phyloP scores from a whole-genome alignment of 1,139 yeast genomes.

The Barnettozyma hawaiiensis region DNA sequence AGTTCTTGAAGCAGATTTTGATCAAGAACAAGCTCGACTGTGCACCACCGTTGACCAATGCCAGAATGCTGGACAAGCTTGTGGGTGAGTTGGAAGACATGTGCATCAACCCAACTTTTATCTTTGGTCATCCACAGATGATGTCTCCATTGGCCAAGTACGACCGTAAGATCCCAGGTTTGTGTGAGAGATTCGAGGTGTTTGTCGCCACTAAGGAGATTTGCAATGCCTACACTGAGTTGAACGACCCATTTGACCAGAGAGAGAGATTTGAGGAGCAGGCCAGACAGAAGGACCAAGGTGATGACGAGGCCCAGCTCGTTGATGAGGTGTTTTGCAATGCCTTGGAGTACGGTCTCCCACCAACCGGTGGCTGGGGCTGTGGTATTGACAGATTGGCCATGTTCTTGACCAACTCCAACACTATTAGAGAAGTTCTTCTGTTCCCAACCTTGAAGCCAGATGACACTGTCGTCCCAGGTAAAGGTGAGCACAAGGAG shows the following conservation, averaged over 20 bases:
- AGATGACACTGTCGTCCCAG: constrained; percentile 40
- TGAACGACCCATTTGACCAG: constrained; percentile 98
- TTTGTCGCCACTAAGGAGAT: constrained; percentile 98
- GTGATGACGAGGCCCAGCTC: constrained; percentile 98
- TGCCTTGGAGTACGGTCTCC: constrained; percentile 96
- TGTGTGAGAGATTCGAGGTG: constrained; percentile 97
- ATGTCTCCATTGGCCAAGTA: constrained; percentile 99
- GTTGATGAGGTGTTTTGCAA: constrained; percentile 96
- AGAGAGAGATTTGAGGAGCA: constrained; percentile 97
- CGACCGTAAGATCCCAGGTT: constrained; percentile 86
- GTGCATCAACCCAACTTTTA: constrained; percentile 94
- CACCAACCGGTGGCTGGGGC: constrained; percentile 99
- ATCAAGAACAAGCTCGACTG: constrained; percentile 82
- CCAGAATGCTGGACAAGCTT: constrained; percentile 96
- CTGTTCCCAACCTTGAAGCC: constrained; percentile 99
- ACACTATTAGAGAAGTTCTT: constrained; percentile 95
- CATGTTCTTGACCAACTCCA: constrained; percentile 95
- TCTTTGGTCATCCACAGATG: constrained; percentile 99
- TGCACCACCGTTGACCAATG: constrained; percentile 94
- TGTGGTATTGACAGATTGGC: constrained; percentile 98
- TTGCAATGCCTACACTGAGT: constrained; percentile 96
- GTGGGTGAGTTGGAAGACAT: constrained; percentile 94
- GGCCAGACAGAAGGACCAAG: constrained; percentile 97
- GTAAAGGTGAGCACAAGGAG: constrained; percentile 6
- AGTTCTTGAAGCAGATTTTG: constrained; percentile 77